A percentile compares a stretch with the other conserved stretches of the same genome.
These are phyloP conservation scores for Cadophora luteo-olivacea DNA, from an alignment of 2,329 filamentous ascomycete species.

Conservation along the genomic window DNA sequence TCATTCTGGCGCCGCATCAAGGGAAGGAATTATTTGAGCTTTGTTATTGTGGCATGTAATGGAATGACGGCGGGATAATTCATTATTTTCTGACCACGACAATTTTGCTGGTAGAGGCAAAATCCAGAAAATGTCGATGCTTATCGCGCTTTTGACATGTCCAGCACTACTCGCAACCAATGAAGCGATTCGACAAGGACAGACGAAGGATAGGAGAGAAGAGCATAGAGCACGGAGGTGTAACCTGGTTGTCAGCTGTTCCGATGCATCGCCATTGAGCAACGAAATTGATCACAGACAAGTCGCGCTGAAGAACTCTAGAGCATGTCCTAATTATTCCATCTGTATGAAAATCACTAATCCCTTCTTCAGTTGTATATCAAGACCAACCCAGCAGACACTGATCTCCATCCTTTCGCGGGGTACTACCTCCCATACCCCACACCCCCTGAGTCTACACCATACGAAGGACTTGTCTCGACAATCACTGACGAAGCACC, in stretches of 20 bases:
- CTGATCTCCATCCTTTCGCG: conserved; percentile 54
- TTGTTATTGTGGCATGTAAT: not conserved
- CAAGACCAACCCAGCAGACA: conserved; percentile 25
- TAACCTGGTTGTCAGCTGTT: conserved; percentile 54
- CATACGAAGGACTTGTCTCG: conserved; percentile 55
- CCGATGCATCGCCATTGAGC: conserved; percentile 51
- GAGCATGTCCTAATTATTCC: conserved; percentile 42
- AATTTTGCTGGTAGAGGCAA: too few relatives aligned
- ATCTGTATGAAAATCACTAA: too few relatives aligned
- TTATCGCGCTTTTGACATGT: conserved; percentile 36
- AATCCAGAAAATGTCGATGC: conserved; percentile 30
- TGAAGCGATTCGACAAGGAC: conserved; percentile 57
- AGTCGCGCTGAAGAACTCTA: conserved; percentile 53
- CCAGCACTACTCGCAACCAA: conserved; percentile 55
- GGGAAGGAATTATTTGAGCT: not conserved
- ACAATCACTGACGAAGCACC: conserved; percentile 60
- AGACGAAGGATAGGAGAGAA: conserved; percentile 55
- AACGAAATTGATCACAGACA: conserved; percentile 52
- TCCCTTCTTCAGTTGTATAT: conserved; percentile 21
- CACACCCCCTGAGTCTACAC: conserved; percentile 47
- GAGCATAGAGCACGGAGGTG: conserved; percentile 56
- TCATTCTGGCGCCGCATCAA: conserved; percentile 27
- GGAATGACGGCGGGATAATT: not conserved
- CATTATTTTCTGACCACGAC: too few relatives aligned
- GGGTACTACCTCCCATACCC: conserved; percentile 65